Conservation (phyloP, 345 rosid species). For the Viola odorata region DNA sequence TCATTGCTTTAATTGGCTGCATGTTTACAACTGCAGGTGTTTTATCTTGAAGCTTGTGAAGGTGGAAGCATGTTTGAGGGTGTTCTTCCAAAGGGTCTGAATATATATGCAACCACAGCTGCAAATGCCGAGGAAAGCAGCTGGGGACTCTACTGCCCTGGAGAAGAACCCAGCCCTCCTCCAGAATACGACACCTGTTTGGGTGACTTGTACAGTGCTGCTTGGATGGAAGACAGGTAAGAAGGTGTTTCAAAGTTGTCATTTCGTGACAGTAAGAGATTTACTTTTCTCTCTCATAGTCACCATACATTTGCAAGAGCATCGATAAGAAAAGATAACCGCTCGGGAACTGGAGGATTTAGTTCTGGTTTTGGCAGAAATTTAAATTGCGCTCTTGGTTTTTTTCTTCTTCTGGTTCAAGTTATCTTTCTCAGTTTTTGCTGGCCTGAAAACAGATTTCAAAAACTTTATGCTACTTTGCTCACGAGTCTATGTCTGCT, state of each 20-base stretch:
- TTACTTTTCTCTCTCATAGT: neutral
- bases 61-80: constrained; percentile 98
- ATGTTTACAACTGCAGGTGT: constrained; percentile 50
- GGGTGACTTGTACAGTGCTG: constrained; percentile 71
- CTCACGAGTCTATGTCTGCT: neutral
- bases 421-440: too few species aligned
- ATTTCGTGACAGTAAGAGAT: too few species aligned
- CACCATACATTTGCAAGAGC: too few species aligned
- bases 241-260: neutral
- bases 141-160: constrained; percentile 99
- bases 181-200: constrained; percentile 89
- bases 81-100: constrained; percentile 81
- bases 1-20: neutral
- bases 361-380: neutral
- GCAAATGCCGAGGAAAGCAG: constrained; percentile 92
- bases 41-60: constrained; percentile 99
- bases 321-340: too few species aligned
- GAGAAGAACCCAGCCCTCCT: constrained; percentile 85
- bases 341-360: too few species aligned
- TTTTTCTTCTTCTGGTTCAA: too few species aligned
- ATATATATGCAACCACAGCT: constrained; percentile 94
- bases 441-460: neutral
- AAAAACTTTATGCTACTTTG: too few species aligned
- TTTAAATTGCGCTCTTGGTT: too few species aligned
- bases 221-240: constrained; percentile 52